Evolutionary conservation across 257 asterid genomes (phyloP).

Genomic region (Nicotiana tabacum): DNA sequence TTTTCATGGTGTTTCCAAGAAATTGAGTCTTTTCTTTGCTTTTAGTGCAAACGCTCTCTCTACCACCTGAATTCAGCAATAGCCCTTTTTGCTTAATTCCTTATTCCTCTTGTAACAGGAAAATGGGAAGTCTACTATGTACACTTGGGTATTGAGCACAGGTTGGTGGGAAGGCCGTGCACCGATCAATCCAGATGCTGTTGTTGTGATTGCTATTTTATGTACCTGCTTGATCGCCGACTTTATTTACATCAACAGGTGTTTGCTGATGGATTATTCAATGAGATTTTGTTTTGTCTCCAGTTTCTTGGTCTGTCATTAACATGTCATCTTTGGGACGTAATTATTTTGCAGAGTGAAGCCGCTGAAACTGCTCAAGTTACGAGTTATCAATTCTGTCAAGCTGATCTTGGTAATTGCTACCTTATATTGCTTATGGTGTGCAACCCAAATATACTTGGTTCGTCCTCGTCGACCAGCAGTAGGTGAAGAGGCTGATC

Average conservation of each 20-base stretch:
- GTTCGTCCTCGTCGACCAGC: slow-evolving; percentile 73
- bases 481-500: slow-evolving; percentile 91
- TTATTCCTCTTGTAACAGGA: slow-evolving; percentile 41
- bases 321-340: neutral
- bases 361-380: slow-evolving; percentile 36
- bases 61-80: neutral
- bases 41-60: neutral
- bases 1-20: neutral
- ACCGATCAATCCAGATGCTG: slow-evolving; percentile 66
- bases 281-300: neutral
- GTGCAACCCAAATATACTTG: slow-evolving; percentile 69
- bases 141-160: slow-evolving; percentile 82
- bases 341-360: slow-evolving; percentile 38
- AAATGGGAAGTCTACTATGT: slow-evolving; percentile 79
- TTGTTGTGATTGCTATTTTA: slow-evolving; percentile 49
- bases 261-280: neutral
- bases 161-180: slow-evolving; percentile 92
- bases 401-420: slow-evolving; percentile 42
- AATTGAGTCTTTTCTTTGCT: neutral
- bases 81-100: neutral
- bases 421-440: slow-evolving; percentile 61
- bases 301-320: neutral
- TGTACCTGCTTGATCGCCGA: slow-evolving; percentile 60
- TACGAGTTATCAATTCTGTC: slow-evolving; percentile 33
- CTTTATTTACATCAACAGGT: slow-evolving; percentile 72